Base-by-base conservation (phyloP, 768 basidiomycete genomes). In the Hydnum rufescens region DNA sequence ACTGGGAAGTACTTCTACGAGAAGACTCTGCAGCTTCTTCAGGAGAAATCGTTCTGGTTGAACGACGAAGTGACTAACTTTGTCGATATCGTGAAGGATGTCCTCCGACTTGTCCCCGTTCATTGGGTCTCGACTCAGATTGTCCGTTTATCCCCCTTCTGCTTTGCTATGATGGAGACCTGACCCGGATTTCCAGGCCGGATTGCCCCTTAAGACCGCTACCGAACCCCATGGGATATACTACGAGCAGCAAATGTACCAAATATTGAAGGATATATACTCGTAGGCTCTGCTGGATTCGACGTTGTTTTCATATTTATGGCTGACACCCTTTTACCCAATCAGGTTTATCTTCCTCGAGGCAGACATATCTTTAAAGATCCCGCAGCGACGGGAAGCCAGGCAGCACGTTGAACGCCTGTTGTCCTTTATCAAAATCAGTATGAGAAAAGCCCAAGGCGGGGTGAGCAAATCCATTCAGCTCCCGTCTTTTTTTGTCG, bases 1-100 rank as follows among this genome's bases (percentile, higher is more conserved):
- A 54, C 32, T 22, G 47, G 23, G 18, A 26, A 43, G 16, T 52
- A 36, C 18, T 58, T 57, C 54, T 57, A 54, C 32, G 51, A 59
- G 0, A 61, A 62, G 42, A 60, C 65, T 28, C 55, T 63, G 30
- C 43, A 8, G 31, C 49, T 59, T 5, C 52, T 59, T 44, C 44
- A 54, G 46, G 55, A 60, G 8, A 70, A 71, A 51, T 62, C 67
- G 2, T 64, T 69, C 46, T 54, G 56, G 29, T 57, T 64, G 29
- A 61, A 62, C 13, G 66, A 63, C 3, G 56, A 62, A 16, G 47
- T 51, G 16, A 52, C 55, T 18, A 64, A 57, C 30, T 68, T 62
- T 49, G 61, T 82, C 22, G 79, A 85, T 59, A 70, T 84, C 32
- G 72, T 83, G 4, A 67, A 66, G 39, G 77, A 84, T 57, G 80